Percentiles rank a stretch among this genome's conserved stretches.
phyloP scores from a whole-genome alignment of 768 basidiomycete species.

The Favolaschia claudopus region DNA sequence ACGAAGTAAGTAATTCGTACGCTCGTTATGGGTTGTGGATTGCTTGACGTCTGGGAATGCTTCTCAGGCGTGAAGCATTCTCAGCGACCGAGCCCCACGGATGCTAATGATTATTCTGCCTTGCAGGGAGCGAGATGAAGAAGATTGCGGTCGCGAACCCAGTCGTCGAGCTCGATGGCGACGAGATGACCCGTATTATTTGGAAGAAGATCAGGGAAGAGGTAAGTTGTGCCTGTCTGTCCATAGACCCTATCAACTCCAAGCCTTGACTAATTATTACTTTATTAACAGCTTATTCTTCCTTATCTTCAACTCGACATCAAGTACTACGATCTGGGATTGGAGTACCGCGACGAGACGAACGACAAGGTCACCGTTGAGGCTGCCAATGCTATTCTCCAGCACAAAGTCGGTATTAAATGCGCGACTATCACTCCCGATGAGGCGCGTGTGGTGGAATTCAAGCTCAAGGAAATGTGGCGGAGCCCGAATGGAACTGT shows the following conservation, averaged over 20 bases:
- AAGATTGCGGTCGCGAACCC: constrained; percentile 89
- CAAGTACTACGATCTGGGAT: constrained; percentile 98
- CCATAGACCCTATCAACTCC: not conserved
- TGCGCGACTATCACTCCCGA: constrained; percentile 99
- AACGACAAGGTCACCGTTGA: constrained; percentile 94
- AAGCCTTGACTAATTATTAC: constrained; percentile 1
- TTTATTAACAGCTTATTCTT: constrained; percentile 78
- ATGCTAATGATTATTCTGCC: constrained; percentile 4
- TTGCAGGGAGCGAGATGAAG: constrained; percentile 32
- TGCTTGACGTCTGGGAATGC: too few relatives aligned
- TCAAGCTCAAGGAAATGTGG: constrained; percentile 99
- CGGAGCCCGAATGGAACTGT: constrained; percentile 95
- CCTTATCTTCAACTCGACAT: constrained; percentile 95
- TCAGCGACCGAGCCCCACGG: too few relatives aligned
- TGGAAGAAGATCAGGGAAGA: constrained; percentile 98
- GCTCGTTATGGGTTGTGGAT: too few relatives aligned
- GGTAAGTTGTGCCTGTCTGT: constrained; percentile 54
- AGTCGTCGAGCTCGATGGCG: constrained; percentile 94
- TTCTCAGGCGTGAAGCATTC: too few relatives aligned
- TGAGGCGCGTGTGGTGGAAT: constrained; percentile 94
- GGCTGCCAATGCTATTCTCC: constrained; percentile 91
- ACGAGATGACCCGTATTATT: constrained; percentile 99
- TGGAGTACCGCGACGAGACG: constrained; percentile 94
- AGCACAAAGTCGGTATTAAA: constrained; percentile 97
- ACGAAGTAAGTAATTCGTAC: constrained; percentile 17